A percentile compares a stretch with the other conserved stretches of the same genome.
These are phyloP conservation scores for Saturnispora dispora DNA, from an alignment of 805 yeast genomes.

Conservation along the genomic window DNA sequence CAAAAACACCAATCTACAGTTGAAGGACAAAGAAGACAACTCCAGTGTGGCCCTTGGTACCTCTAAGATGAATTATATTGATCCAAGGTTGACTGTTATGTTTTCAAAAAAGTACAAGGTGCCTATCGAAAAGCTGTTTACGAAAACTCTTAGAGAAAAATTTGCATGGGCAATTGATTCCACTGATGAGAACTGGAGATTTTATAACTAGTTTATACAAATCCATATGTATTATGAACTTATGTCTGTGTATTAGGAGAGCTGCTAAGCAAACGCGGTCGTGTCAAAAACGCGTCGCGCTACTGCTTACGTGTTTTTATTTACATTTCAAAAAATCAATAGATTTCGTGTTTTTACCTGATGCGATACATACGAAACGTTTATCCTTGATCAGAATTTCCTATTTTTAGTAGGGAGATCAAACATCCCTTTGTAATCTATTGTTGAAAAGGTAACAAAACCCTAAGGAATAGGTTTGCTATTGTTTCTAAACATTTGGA, in stretches of 20 bases:
- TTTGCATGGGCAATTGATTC: conserved; percentile 95
- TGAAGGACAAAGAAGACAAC: conserved; percentile 89
- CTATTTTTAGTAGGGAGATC: not conserved
- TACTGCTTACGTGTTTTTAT: not conserved
- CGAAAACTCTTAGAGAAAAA: conserved; percentile 86
- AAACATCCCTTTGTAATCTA: not conserved
- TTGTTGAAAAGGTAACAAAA: not conserved
- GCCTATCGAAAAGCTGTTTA: conserved; percentile 85
- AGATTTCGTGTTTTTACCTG: not conserved
- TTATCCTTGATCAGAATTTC: not conserved
- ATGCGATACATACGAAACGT: not conserved
- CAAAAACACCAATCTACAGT: conserved; percentile 55
- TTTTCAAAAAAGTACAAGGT: conserved; percentile 79
- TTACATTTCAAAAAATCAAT: not conserved
- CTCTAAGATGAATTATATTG: conserved; percentile 89
- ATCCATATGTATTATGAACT: not conserved
- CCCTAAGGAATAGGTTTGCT: not conserved
- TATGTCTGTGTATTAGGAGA: not conserved
- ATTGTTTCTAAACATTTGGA: not conserved
- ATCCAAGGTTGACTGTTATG: conserved; percentile 84
- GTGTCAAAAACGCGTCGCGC: conserved; percentile 1
- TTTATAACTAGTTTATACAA: conserved; percentile 29
- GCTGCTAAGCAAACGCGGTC: not conserved
- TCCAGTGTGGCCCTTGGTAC: conserved; percentile 90
- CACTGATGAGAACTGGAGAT: conserved; percentile 81